Conservation (phyloP, 768 basidiomycete species). For the Phaeotremella fagi region DNA sequence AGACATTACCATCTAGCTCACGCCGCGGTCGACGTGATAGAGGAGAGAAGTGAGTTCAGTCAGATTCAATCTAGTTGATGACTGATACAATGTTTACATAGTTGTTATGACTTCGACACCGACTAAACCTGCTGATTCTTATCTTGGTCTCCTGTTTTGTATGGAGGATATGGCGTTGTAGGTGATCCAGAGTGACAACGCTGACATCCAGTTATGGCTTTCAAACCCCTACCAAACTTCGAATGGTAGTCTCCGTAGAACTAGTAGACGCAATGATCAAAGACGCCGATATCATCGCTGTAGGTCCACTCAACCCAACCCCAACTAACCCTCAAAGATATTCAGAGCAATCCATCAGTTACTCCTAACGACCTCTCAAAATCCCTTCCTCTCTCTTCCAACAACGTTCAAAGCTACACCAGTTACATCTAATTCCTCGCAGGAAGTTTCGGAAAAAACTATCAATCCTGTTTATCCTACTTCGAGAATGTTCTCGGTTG, state of each 20-base stretch:
- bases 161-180: conserved; percentile 49
- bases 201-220: conserved; percentile 40
- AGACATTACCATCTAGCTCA: conserved; percentile 45
- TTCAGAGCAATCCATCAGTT: conserved; percentile 44
- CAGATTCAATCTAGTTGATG: not conserved
- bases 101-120: conserved; percentile 41
- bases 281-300: conserved; percentile 44
- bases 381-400: conserved; percentile 41
- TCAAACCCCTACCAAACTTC: conserved; percentile 39
- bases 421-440: not conserved
- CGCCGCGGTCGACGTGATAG: conserved; percentile 46
- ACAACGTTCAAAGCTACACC: conserved; percentile 20
- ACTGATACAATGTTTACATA: conserved; percentile 1
- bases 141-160: conserved; percentile 44
- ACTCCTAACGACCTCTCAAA: conserved; percentile 27
- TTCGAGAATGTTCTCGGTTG: conserved; percentile 22
- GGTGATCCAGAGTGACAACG: conserved; percentile 4
- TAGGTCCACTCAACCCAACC: conserved; percentile 9
- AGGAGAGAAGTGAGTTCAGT: conserved; percentile 42
- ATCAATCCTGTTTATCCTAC: conserved; percentile 5
- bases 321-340: conserved; percentile 27
- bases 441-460: not conserved
- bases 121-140: conserved; percentile 40
- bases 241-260: conserved; percentile 44
- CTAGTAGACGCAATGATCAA: conserved; percentile 47